Percentiles rank a stretch among this genome's conserved stretches.
phyloP scores from a whole-genome alignment of 768 basidiomycete species.

The Mycena latifolia region DNA sequence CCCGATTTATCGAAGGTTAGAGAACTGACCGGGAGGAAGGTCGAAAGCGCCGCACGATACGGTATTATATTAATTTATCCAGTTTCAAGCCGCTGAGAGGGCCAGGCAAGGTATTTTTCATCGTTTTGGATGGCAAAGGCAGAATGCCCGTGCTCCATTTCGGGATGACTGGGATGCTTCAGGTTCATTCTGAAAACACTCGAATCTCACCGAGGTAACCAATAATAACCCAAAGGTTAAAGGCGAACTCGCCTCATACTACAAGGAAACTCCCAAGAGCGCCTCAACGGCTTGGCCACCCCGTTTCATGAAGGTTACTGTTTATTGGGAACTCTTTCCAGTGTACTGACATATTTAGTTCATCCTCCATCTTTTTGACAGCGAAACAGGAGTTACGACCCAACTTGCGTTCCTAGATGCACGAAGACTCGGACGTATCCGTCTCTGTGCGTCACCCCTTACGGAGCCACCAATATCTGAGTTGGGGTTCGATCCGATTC shows the following conservation, averaged over 20 bases:
- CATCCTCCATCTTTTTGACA: constrained; percentile 68
- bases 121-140: constrained; percentile 72
- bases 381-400: constrained; percentile 48
- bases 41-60: constrained; percentile 64
- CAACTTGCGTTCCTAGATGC: constrained; percentile 81
- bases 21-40: constrained; percentile 63
- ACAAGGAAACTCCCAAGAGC: constrained; percentile 58
- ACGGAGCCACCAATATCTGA: constrained; percentile 77
- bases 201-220: not conserved
- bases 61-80: constrained; percentile 47
- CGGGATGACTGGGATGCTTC: constrained; percentile 90
- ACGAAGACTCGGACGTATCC: constrained; percentile 77
- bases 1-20: constrained; percentile 54
- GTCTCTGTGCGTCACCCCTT: constrained; percentile 68
- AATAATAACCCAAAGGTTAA: constrained; percentile 51
- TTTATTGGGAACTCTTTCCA: not conserved
- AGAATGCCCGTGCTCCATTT: constrained; percentile 80
- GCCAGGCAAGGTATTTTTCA: constrained; percentile 75
- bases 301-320: constrained; percentile 69
- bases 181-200: constrained; percentile 50
- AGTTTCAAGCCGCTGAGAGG: constrained; percentile 8
- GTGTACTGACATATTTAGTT: constrained; percentile 54
- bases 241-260: constrained; percentile 61
- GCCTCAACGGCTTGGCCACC: constrained; percentile 71
- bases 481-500: constrained; percentile 83